A percentile compares a stretch with the other conserved stretches of the same genome.
phyloP scores from a whole-genome alignment of 371 early-diverging fungal species.

The Phascolomyces articulosus region DNA sequence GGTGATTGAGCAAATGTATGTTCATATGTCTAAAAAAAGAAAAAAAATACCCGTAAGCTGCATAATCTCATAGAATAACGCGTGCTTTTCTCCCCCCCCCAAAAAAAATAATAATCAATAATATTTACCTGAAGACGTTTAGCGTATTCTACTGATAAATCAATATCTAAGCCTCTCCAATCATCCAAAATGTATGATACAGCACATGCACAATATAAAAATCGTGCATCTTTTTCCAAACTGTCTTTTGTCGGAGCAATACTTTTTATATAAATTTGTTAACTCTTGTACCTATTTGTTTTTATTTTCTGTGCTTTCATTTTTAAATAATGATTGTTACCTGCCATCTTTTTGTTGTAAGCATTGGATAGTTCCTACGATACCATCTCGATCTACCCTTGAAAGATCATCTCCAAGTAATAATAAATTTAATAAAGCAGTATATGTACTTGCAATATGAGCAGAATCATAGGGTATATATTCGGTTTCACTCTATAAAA shows the following conservation, averaged over 20 bases:
- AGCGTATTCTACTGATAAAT: constrained; percentile 68
- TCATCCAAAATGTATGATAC: constrained; percentile 85
- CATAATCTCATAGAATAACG: not conserved
- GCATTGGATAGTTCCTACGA: constrained; percentile 55
- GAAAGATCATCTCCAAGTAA: constrained; percentile 90
- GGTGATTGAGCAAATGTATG: constrained; percentile 82
- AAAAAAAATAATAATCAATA: not conserved
- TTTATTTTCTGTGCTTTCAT: not conserved
- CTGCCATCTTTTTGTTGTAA: constrained; percentile 82
- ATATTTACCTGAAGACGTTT: constrained; percentile 56
- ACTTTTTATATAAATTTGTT: constrained; percentile 28
- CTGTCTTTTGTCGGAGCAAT: constrained; percentile 69
- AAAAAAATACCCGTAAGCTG: not conserved
- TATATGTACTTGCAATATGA: constrained; percentile 93
- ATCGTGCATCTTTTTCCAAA: constrained; percentile 86
- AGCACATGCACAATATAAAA: constrained; percentile 89
- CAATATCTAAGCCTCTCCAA: constrained; percentile 81
- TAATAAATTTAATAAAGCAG: constrained; percentile 78
- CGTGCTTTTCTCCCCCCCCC: not conserved
- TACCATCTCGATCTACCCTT: constrained; percentile 77
- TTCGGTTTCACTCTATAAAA: constrained; percentile 25
- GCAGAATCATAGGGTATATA: constrained; percentile 58
- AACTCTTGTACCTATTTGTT: too few species aligned
- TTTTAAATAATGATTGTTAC: constrained; percentile 30
- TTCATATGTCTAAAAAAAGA: constrained; percentile 66